Evolutionary conservation across 176 grass and related monocot species (phyloP).

Genomic region (Oryza meridionalis): DNA sequence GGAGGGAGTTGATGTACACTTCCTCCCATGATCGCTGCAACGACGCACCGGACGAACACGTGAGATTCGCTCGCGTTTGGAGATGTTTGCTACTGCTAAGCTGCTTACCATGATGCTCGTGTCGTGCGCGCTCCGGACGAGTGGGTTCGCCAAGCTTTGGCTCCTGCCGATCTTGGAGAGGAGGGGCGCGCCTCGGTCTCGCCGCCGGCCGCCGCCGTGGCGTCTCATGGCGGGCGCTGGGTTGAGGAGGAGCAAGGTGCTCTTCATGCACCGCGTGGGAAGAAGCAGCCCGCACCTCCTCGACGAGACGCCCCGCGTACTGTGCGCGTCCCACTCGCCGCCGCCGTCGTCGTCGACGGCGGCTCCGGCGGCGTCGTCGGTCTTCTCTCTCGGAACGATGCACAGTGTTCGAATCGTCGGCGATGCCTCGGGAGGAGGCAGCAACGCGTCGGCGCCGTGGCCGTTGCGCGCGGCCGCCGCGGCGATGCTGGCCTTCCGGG

Average conservation of each 20-base stretch:
- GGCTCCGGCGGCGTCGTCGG: constrained; percentile 3
- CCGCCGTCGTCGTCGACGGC: constrained; percentile 1
- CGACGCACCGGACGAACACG: background rate
- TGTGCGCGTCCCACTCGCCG: constrained; percentile 52
- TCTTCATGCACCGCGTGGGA: constrained; percentile 56
- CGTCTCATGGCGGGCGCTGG: constrained; percentile 54
- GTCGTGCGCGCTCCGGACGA: constrained; percentile 42
- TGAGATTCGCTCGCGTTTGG: background rate
- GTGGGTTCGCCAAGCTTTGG: background rate
- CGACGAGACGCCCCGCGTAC: constrained; percentile 48
- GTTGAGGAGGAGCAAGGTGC: constrained; percentile 54
- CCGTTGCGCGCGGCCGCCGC: background rate
- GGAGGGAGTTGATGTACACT: constrained; percentile 58
- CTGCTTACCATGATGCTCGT: constrained; percentile 34
- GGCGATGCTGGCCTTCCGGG: constrained; percentile 47
- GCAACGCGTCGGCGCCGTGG: background rate
- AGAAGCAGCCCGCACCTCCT: constrained; percentile 67
- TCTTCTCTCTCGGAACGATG: constrained; percentile 1
- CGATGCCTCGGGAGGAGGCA: constrained; percentile 20
- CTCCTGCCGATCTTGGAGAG: background rate
- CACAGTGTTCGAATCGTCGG: constrained; percentile 5
- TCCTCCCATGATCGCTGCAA: constrained; percentile 76
- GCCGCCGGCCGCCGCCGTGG: background rate
- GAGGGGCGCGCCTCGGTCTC: background rate
- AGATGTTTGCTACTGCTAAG: background rate